Evolutionary conservation across 75 land plant species (phyloP), one percentile per base, ranked within the genome.

Genomic region (Picea sitchensis): DNA sequence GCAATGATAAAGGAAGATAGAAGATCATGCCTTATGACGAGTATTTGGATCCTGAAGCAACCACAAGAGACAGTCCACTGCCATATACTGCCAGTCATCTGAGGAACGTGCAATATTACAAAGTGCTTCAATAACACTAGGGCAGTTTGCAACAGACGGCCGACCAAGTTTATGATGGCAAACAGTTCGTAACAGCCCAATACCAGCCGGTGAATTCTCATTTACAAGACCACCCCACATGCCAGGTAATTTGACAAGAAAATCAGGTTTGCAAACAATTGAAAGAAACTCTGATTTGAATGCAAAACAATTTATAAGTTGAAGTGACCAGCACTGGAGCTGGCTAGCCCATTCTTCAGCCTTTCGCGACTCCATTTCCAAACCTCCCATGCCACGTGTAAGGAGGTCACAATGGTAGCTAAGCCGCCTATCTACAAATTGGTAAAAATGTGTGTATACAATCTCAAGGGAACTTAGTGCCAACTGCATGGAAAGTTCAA

Each of bases 191-290:
- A 97, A 78, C 77, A 97, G 83, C 61, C 99, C 99, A 77, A 97
- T 85, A 32, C 99, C 99, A 59, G 99, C 99, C 20, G 99, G 99
- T 34, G 99, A 97, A 82, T 87, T 97, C 83, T 94, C 99, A 81
- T 97, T 97, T 34, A 95, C 98, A 36, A 97, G 90, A 14, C 99
- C 99, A 77, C 99, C 99, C 99, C 99, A 97, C 99, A 97, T 97
- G 54, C 90, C 88, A 36, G 98, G 95, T 68, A 97, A 86, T 72
- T 95, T 91, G 26, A 64, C 58, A 74, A 97, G 81, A 83, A 95
- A 95, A 41, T 95, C 99, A 18, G 91, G 86, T 83, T 88, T 92
- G 87, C 99, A 97, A 56, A 95, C 93, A 54, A 82, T 86, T 56
- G 92, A 83, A 41, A 94, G 84, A 82, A 88, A 94, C 79, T 94